Percentiles rank a stretch among this genome's conserved stretches.
Conservation (phyloP, 2,329 filamentous ascomycete genomes). For the Dactylellina drechsleri region DNA sequence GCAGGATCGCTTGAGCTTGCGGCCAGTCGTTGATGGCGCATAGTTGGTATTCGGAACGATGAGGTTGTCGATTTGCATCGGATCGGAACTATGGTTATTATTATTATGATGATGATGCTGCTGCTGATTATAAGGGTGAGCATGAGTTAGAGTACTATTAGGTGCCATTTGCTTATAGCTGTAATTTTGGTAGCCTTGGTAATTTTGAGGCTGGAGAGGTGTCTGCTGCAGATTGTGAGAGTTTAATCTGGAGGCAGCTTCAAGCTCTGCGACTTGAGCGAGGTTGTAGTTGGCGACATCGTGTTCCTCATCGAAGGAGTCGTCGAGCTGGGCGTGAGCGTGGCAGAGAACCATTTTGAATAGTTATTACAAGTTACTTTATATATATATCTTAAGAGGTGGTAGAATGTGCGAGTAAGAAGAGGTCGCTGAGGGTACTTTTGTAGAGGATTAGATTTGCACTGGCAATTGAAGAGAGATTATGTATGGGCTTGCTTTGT, state of each 20-base stretch:
- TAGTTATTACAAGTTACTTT: constrained; percentile 17
- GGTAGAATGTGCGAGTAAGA: neutral
- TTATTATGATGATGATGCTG: constrained; percentile 20
- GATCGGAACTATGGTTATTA: constrained; percentile 49
- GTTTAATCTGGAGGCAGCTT: constrained; percentile 38
- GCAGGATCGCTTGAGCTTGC: constrained; percentile 54
- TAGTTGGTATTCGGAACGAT: constrained; percentile 15
- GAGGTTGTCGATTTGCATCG: constrained; percentile 53
- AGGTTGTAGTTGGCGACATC: constrained; percentile 54
- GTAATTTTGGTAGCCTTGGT: constrained; percentile 22
- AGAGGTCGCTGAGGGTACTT: neutral
- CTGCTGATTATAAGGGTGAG: constrained; percentile 26
- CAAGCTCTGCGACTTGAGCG: constrained; percentile 44
- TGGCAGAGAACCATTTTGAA: constrained; percentile 52
- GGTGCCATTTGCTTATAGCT: constrained; percentile 36
- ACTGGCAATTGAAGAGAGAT: constrained; percentile 6
- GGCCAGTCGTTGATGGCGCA: constrained; percentile 13
- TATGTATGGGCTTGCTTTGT: constrained; percentile 8
- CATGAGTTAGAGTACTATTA: constrained; percentile 48
- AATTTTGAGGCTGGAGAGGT: constrained; percentile 40
- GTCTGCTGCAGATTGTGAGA: constrained; percentile 8
- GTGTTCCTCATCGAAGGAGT: constrained; percentile 53
- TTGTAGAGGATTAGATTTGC: constrained; percentile 9
- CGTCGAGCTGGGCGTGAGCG: constrained; percentile 54
- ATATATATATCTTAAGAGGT: neutral